These are phyloP conservation scores for Neofusicoccum umdonicola DNA, from an alignment of 2,329 filamentous ascomycete genomes.

Conservation along the genomic window DNA sequence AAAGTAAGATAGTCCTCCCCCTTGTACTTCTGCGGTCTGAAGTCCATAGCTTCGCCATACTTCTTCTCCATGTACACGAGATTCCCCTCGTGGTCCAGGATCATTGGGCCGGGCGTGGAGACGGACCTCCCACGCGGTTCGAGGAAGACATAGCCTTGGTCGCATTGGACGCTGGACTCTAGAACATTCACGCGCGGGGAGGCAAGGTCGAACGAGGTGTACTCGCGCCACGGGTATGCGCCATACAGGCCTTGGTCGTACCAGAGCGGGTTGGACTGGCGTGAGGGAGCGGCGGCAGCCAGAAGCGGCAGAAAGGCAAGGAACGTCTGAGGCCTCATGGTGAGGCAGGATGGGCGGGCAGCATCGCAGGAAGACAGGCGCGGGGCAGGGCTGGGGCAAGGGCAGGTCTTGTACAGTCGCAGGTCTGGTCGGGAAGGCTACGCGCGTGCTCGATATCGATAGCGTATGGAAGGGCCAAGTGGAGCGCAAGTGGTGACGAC, in stretches of 20 bases:
- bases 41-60: conserved; percentile 24
- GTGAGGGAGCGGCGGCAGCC: not conserved
- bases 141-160: conserved; percentile 19
- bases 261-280: conserved; percentile 16
- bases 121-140: conserved; percentile 19
- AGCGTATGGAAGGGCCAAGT: not conserved
- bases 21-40: conserved; percentile 34
- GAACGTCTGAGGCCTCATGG: conserved; percentile 1
- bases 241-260: conserved; percentile 17
- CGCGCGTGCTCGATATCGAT: conserved; percentile 1
- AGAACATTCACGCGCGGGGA: conserved; percentile 22
- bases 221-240: conserved; percentile 16
- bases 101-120: conserved; percentile 30
- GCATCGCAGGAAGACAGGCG: not conserved
- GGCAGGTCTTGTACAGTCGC: not conserved
- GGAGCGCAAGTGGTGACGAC: not conserved
- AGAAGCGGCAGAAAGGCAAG: conserved; percentile 5
- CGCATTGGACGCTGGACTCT: conserved; percentile 19
- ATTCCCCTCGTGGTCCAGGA: conserved; percentile 32
- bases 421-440: not conserved
- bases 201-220: conserved; percentile 9
- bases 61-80: conserved; percentile 34
- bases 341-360: not conserved
- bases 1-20: conserved; percentile 38
- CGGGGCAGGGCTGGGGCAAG: not conserved